phyloP scores from a whole-genome alignment of 139 green algal species.

The Chlorella sp. region DNA sequence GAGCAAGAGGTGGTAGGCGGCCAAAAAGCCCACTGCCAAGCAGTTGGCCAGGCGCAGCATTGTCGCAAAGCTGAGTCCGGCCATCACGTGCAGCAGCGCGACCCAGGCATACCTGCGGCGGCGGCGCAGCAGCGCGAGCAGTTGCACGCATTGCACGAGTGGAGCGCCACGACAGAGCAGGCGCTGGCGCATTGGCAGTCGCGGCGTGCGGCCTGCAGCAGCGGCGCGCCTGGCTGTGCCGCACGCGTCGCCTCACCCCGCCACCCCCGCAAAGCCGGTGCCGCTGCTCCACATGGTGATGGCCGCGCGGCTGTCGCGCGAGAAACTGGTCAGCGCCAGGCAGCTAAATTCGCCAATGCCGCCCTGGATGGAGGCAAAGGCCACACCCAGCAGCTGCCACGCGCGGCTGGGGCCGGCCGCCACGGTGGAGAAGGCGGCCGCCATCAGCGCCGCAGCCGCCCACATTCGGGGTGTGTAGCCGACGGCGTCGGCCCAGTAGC shows the following conservation, averaged over 20 bases:
- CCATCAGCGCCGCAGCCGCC: constrained; percentile 48
- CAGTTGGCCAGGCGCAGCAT: constrained; percentile 18
- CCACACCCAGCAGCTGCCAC: constrained; percentile 60
- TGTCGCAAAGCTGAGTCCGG: constrained; percentile 13
- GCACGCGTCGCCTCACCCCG: constrained; percentile 50
- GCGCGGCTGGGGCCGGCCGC: constrained; percentile 25
- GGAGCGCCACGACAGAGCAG: no score
- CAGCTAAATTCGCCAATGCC: constrained; percentile 62
- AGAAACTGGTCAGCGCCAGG: constrained; percentile 51
- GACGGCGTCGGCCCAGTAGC: constrained; percentile 57
- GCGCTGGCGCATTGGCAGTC: constrained; percentile 37
- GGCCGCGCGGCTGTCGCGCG: not conserved
- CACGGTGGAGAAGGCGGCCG: constrained; percentile 45
- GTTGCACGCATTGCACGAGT: no score
- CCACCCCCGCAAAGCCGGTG: constrained; percentile 60
- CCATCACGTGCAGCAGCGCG: constrained; percentile 25
- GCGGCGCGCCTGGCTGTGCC: constrained; percentile 44
- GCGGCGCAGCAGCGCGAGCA: no score
- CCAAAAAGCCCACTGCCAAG: constrained; percentile 2
- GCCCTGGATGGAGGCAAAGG: constrained; percentile 51
- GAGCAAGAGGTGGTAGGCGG: constrained; percentile 35
- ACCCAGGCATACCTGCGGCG: constrained; percentile 6
- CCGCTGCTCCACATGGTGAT: constrained; percentile 54
- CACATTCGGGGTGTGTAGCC: constrained; percentile 46
- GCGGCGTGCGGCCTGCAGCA: constrained; percentile 43